Base-by-base conservation (phyloP, 768 basidiomycete species). In the Ephemerocybe angulata region DNA sequence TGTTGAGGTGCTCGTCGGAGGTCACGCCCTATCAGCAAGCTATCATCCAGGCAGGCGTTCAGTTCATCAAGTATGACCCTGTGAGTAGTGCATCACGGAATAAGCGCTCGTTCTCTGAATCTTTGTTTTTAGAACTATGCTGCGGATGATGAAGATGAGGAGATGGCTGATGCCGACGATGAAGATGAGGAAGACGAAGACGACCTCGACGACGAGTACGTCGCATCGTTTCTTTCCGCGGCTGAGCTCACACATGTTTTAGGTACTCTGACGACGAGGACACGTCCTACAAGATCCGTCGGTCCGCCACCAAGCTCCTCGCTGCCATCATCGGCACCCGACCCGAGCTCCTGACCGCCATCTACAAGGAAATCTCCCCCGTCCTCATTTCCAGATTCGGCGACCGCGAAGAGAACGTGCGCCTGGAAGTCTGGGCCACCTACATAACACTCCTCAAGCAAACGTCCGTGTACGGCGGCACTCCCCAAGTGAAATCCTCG, bases 231-330 rank as follows among this genome's bases (percentile, higher is more conserved):
- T 25, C 42, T 27, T 28, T 52, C 40, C 54, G 30, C 38, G 41
- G 30, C 44, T 66, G 4, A 63, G 13, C n/a, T n/a, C n/a, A n/a
- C n/a, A n/a, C 52, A 28, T 24, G 33, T 50, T 10, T 25, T 60
- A 95, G 92, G 59, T 98, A 97, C 69, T 93, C 93, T 5, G 97
- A 99, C 62, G 97, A 99, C 55, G 97, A 98, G 68, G 97, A 99
- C 65, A 91, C 90, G 11, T 98, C 96, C 0, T 98, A 97, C 82
- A 98, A 98, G 70, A 92, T 97, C 54, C 88, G 97, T 59, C 85
- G 97, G 42, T 87, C 92, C 6, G 88, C 97, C 6, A 93, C 94
- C 17, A 98, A 98, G 67, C 76, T 98, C 3, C 78, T 98, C 15
- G 75, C 86, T 27, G 88, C 90, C 5, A 76, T 97, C 46, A 86